Evolutionary conservation across 176 grass and related monocot species (phyloP).

Genomic region (Ananas comosus): DNA sequence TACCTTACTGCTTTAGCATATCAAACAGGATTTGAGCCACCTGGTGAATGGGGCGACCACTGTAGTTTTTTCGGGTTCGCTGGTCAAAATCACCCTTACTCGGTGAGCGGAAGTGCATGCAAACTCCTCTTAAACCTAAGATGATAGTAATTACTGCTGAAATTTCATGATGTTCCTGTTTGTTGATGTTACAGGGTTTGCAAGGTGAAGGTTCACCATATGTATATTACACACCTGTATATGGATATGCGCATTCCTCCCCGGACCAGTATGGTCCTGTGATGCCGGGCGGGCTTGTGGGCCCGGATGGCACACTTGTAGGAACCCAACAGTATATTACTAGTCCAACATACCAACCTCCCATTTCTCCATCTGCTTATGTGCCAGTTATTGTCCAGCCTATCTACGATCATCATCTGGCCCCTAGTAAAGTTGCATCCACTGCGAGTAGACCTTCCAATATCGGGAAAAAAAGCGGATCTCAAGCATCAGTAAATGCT

Average conservation of each 20-base stretch:
- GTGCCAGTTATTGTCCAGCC: slow-evolving; percentile 45
- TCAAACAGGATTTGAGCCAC: slow-evolving; percentile 41
- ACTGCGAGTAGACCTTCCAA: slow-evolving; percentile 31
- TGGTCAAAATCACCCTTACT: slow-evolving; percentile 42
- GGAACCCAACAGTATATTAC: slow-evolving; percentile 41
- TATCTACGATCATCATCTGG: slow-evolving; percentile 24
- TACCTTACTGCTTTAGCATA: neutral
- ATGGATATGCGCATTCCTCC: slow-evolving; percentile 45
- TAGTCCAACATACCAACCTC: slow-evolving; percentile 34
- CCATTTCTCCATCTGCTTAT: slow-evolving; percentile 37
- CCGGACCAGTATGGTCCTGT: slow-evolving; percentile 40
- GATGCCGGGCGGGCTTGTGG: slow-evolving; percentile 29
- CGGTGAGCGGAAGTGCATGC: slow-evolving; percentile 17
- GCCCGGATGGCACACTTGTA: slow-evolving; percentile 28
- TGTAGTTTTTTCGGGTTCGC: slow-evolving; percentile 41
- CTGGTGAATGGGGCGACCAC: slow-evolving; percentile 42
- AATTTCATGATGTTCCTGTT: slow-evolving; percentile 7
- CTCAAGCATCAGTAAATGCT: slow-evolving; percentile 35
- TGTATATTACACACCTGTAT: slow-evolving; percentile 58
- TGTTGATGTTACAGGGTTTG: slow-evolving; percentile 24
- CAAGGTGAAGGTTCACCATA: slow-evolving; percentile 48
- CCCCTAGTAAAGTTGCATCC: slow-evolving; percentile 23
- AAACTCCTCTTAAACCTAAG: neutral
- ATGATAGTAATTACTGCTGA: slow-evolving; percentile 4
- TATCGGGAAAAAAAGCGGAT: slow-evolving; percentile 22